These are phyloP conservation scores for Adansonia gregorii DNA, from an alignment of 441 rosid species.

Conservation along the genomic window DNA sequence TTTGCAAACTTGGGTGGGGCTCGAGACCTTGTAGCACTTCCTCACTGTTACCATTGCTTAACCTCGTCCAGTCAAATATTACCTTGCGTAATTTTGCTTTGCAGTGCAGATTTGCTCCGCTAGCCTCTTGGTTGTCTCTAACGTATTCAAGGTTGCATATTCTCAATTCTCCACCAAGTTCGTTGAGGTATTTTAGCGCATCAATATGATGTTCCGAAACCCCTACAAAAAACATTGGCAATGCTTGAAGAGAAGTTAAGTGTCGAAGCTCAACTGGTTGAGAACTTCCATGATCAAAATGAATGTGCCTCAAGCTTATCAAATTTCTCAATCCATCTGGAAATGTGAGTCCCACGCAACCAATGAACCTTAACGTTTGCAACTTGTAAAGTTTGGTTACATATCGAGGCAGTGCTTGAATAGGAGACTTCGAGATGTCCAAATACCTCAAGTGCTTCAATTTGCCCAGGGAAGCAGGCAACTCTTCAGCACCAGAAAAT, in stretches of 20 bases:
- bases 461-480: constrained; percentile 22
- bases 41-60: background rate
- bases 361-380: constrained; percentile 26
- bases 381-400: constrained; percentile 33
- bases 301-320: constrained; percentile 32
- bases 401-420: constrained; percentile 22
- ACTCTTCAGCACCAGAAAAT: background rate
- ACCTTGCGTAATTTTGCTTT: background rate
- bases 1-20: constrained; percentile 30
- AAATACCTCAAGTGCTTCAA: constrained; percentile 28
- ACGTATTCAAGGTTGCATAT: background rate
- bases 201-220: background rate
- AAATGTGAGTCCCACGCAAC: background rate
- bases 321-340: constrained; percentile 30
- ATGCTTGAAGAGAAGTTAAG: constrained; percentile 25
- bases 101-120: background rate
- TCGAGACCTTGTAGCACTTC: constrained; percentile 34
- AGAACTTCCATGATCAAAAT: constrained; percentile 5
- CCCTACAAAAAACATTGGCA: constrained; percentile 31
- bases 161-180: constrained; percentile 21
- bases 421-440: constrained; percentile 27
- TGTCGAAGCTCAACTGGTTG: background rate
- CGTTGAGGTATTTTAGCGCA: constrained; percentile 24
- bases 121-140: background rate
- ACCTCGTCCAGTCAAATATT: background rate